Base-by-base conservation (phyloP, 2,329 filamentous ascomycete genomes). In the Thermoascus crustaceus region DNA sequence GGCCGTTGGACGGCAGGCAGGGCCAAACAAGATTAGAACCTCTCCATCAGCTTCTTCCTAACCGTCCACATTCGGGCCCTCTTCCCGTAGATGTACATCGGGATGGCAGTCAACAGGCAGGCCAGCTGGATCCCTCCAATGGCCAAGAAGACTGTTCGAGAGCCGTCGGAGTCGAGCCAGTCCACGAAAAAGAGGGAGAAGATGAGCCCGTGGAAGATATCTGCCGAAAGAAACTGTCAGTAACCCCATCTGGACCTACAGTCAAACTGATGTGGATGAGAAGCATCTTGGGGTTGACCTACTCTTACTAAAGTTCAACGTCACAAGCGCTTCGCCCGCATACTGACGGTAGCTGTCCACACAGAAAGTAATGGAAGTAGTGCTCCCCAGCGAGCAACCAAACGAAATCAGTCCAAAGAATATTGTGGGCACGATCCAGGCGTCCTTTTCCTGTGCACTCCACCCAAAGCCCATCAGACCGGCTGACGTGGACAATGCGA, bases 391-490 rank as follows among this genome's bases (percentile, higher is more conserved):
- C 3, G 83, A 84, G 62, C 89, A 95, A 1, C 89, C 91, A 53
- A 96, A 95, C 0, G 85, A 91, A 20, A 94, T 79, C 31, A 95
- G 60, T 5, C 89, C 89, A 46, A 96, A 95, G 64, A 96, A 95
- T 3, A 94, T 57, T 0, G 89, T 95, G 0, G 91, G 91, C 0
- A 94, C 85, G 34, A 94, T 93, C 84, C 85, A 96, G 14, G 73
- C 69, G 50, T 95, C 78, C 16, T 70, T 69, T 38, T 80, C 72
- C 43, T 85, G 60, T 0, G 82, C 85, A 7, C 82, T 87, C 91
- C 89, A 96, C n/a, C 89, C 89, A 52, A 91, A 96, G 2, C 87
- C 89, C 79, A 95, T 94, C 10, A 96, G 73, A 0, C 91, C 91
- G 20, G 89, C 77, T 1, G 80, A 77, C 0, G 88, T 95, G 3